A percentile compares a stretch with the other conserved stretches of the same genome.
phyloP scores from a whole-genome alignment of 306 rosid genomes.

The Alnus rubra region DNA sequence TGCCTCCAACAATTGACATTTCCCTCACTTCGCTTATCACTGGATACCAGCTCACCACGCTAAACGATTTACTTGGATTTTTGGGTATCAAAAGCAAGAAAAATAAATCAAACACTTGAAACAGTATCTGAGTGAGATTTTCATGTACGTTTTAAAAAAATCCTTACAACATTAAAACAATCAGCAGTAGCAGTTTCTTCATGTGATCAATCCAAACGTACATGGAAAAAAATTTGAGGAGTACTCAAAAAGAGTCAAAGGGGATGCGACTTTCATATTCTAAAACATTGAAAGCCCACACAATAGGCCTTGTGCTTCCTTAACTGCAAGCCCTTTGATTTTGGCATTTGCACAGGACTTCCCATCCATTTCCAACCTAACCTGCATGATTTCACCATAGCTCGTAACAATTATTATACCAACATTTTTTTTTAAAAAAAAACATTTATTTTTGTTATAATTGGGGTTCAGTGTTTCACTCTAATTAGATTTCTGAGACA shows the following conservation, averaged over 20 bases:
- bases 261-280: slow-evolving; percentile 41
- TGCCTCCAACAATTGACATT: too few relatives aligned
- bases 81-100: too few relatives aligned
- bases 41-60: too few relatives aligned
- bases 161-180: not conserved
- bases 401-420: too few relatives aligned
- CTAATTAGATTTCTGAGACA: too few relatives aligned
- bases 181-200: slow-evolving; percentile 1
- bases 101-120: not conserved
- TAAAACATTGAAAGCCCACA: slow-evolving; percentile 59
- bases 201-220: slow-evolving; percentile 12
- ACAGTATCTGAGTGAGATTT: not conserved
- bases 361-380: slow-evolving; percentile 70
- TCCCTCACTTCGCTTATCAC: too few relatives aligned
- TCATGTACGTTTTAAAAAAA: not conserved
- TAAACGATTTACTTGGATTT: too few relatives aligned
- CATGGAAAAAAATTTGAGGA: not conserved
- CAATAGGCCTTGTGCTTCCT: slow-evolving; percentile 50
- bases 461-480: too few relatives aligned
- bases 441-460: too few relatives aligned
- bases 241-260: slow-evolving; percentile 1
- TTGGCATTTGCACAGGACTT: slow-evolving; percentile 73
- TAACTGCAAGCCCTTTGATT: slow-evolving; percentile 49
- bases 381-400: slow-evolving; percentile 30
- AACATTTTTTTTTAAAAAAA: too few relatives aligned